A percentile compares a stretch with the other conserved stretches of the same genome.
Conservation (phyloP, 2,329 filamentous ascomycete genomes). For the Epichloe festucae region DNA sequence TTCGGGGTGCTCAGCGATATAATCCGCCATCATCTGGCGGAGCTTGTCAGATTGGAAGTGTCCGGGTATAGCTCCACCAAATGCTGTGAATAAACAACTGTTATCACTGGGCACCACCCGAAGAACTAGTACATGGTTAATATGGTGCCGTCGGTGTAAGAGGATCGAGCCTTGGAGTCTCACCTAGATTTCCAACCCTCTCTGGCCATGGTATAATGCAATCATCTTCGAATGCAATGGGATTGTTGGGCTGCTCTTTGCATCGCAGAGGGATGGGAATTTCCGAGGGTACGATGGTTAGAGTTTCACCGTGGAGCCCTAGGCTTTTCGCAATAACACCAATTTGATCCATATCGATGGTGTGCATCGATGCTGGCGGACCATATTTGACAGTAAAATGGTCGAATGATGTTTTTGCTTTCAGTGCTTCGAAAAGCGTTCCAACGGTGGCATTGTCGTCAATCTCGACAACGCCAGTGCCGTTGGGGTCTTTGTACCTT, state of each 20-base stretch:
- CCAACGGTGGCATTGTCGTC: slow-evolving; percentile 53
- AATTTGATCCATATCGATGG: slow-evolving; percentile 46
- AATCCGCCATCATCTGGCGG: slow-evolving; percentile 63
- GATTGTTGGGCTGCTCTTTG: neutral
- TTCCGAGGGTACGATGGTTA: slow-evolving; percentile 30
- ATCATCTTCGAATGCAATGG: slow-evolving; percentile 11
- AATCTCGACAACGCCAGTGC: slow-evolving; percentile 57
- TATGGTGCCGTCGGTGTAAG: neutral
- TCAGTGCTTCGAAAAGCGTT: slow-evolving; percentile 47
- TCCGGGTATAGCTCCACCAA: slow-evolving; percentile 63
- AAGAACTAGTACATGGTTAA: slow-evolving; percentile 39
- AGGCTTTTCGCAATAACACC: slow-evolving; percentile 34
- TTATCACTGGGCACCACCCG: slow-evolving; percentile 97
- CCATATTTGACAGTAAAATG: slow-evolving; percentile 72
- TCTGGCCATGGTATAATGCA: slow-evolving; percentile 34
- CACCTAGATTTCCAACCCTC: slow-evolving; percentile 37
- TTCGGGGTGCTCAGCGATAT: slow-evolving; percentile 60
- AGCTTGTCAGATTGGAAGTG: slow-evolving; percentile 40
- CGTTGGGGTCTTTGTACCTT: slow-evolving; percentile 61
- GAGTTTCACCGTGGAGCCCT: slow-evolving; percentile 35
- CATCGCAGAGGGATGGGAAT: neutral
- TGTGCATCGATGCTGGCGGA: slow-evolving; percentile 54
- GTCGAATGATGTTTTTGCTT: slow-evolving; percentile 48
- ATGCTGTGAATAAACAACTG: slow-evolving; percentile 82
- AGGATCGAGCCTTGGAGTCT: slow-evolving; percentile 1